Evolutionary conservation across 192 early-diverging fungal species (phyloP).

Genomic region (Irineochytrium annulatum): DNA sequence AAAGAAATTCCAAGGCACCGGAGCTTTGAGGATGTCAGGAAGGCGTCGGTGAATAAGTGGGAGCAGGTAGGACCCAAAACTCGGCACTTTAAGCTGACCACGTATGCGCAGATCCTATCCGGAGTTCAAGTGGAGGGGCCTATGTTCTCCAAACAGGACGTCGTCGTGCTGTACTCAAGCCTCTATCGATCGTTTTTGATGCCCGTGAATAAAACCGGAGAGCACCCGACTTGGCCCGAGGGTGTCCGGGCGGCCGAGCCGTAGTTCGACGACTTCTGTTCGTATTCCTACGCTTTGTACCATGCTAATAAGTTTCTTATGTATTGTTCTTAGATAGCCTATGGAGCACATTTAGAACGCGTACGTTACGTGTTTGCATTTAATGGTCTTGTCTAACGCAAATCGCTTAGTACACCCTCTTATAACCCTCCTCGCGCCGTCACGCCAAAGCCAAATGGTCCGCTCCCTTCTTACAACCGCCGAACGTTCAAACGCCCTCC

Average conservation of each 20-base stretch:
- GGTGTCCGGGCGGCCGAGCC: slow-evolving; percentile 2
- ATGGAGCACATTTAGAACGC: slow-evolving; percentile 19
- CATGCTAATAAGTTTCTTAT: too few species aligned
- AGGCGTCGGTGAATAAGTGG: background rate
- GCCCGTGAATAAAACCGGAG: slow-evolving; percentile 32
- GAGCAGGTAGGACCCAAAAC: background rate
- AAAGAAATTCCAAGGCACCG: background rate
- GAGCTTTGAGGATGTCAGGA: background rate
- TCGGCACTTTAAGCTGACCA: too few species aligned
- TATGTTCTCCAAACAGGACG: background rate
- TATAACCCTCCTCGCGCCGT: slow-evolving; percentile 10
- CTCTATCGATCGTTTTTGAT: slow-evolving; percentile 32
- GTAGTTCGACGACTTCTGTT: slow-evolving; percentile 30
- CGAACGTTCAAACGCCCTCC: background rate
- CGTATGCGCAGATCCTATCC: too few species aligned
- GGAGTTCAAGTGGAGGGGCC: slow-evolving; percentile 5
- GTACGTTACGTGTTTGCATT: too few species aligned
- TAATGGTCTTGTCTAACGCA: too few species aligned
- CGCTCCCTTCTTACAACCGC: slow-evolving; percentile 9
- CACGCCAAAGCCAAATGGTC: background rate
- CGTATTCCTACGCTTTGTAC: too few species aligned
- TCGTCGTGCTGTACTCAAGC: slow-evolving; percentile 7
- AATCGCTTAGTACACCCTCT: slow-evolving; percentile 13
- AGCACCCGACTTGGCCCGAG: slow-evolving; percentile 23
- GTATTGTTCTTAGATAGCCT: too few species aligned